These are phyloP conservation scores for Chalciporus sp. DNA, from an alignment of 1,284 basidiomycete genomes.

Conservation along the genomic window DNA sequence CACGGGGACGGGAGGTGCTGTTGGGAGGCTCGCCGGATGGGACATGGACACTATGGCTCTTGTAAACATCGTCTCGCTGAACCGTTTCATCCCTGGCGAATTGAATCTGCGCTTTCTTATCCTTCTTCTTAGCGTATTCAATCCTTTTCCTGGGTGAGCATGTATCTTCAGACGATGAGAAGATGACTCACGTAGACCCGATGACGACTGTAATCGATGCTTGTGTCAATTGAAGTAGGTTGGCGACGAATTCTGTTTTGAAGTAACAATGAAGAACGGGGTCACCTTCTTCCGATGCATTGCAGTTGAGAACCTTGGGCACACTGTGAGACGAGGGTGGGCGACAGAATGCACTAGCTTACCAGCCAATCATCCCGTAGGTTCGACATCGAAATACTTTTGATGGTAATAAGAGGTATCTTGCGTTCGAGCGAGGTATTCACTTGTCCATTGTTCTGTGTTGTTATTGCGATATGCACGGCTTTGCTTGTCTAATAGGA, in stretches of 20 bases:
- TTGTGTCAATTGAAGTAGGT: slow-evolving; percentile 81
- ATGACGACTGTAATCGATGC: slow-evolving; percentile 78
- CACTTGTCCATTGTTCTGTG: slow-evolving; percentile 64
- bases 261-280: slow-evolving; percentile 90
- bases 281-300: slow-evolving; percentile 89
- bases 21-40: slow-evolving; percentile 84
- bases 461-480: slow-evolving; percentile 80
- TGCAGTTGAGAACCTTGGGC: slow-evolving; percentile 68
- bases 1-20: slow-evolving; percentile 82
- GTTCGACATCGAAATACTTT: slow-evolving; percentile 83
- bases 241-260: slow-evolving; percentile 93
- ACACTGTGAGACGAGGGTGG: slow-evolving; percentile 1
- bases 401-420: slow-evolving; percentile 87
- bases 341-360: slow-evolving; percentile 26
- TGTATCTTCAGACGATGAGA: slow-evolving; percentile 1
- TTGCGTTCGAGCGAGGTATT: slow-evolving; percentile 81
- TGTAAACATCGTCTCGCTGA: slow-evolving; percentile 85
- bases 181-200: slow-evolving; percentile 65
- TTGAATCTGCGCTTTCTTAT: slow-evolving; percentile 89
- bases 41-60: slow-evolving; percentile 91
- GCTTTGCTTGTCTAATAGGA: slow-evolving; percentile 80
- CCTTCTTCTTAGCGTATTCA: slow-evolving; percentile 95
- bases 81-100: slow-evolving; percentile 90
- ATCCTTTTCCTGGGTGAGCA: slow-evolving; percentile 51
- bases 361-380: slow-evolving; percentile 96